Evolutionary conservation across 164 flowering plant genomes (phyloP).

Genomic region (Magnolia sinica): DNA sequence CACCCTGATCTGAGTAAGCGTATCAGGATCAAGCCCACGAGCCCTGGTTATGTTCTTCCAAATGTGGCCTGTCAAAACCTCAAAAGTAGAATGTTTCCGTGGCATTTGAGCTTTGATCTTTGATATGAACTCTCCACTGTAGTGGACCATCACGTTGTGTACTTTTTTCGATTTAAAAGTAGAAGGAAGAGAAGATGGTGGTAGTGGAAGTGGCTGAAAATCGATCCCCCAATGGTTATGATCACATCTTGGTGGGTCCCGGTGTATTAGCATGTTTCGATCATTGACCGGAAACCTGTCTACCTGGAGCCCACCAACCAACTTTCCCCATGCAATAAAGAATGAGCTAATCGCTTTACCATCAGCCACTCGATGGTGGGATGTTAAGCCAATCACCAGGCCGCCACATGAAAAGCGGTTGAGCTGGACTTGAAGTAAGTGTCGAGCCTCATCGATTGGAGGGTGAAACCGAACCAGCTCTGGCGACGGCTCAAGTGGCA

Average conservation of each 20-base stretch:
- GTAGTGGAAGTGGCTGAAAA: too few species aligned
- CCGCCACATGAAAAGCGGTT: slow-evolving; percentile 5
- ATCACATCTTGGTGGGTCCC: too few species aligned
- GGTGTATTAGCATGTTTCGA: neutral
- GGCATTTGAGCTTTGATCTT: too few species aligned
- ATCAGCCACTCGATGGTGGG: slow-evolving; percentile 1
- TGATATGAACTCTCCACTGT: too few species aligned
- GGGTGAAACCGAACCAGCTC: slow-evolving; percentile 1
- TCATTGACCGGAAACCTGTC: neutral
- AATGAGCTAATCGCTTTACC: slow-evolving; percentile 1
- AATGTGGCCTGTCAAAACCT: slow-evolving; percentile 2
- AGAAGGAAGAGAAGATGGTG: too few species aligned
- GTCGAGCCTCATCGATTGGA: neutral
- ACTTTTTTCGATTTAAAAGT: too few species aligned
- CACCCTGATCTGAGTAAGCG: too few species aligned
- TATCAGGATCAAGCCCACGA: neutral
- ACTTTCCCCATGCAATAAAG: neutral
- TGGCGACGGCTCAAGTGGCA: too few species aligned
- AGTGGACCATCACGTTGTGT: too few species aligned
- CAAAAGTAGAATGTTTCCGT: neutral
- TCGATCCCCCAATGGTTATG: too few species aligned
- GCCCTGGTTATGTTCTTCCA: slow-evolving; percentile 1
- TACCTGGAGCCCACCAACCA: neutral
- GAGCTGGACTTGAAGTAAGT: slow-evolving; percentile 1
- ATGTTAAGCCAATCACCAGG: neutral